Percentiles rank a stretch among this genome's conserved stretches.
Evolutionary conservation across 1,284 basidiomycete species (phyloP).

Genomic region (Rhodotorula sp.): DNA sequence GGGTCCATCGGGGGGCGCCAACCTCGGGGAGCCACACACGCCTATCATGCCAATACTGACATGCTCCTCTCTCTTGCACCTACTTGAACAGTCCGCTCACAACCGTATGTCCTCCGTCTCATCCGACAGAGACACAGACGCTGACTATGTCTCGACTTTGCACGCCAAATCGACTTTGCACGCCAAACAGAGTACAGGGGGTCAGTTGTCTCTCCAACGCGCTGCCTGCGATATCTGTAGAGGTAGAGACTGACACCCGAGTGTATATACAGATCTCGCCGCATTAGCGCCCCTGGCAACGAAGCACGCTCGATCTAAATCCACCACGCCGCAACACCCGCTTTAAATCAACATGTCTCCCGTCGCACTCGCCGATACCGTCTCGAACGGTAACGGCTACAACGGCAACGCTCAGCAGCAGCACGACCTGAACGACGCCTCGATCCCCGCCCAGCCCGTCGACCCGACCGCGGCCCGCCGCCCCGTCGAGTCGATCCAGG

Average conservation of each 20-base stretch:
- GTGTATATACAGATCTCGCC: not conserved
- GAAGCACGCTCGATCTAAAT: conserved; percentile 39
- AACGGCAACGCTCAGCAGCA: conserved; percentile 62
- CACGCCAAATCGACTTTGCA: too few relatives aligned
- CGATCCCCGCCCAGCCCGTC: conserved; percentile 48
- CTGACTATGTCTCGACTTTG: not conserved
- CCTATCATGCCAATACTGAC: not conserved
- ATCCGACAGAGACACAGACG: not conserved
- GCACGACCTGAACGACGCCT: conserved; percentile 39
- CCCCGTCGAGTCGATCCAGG: conserved; percentile 68
- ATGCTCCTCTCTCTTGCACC: not conserved
- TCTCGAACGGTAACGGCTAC: conserved; percentile 68
- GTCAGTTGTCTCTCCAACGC: not conserved
- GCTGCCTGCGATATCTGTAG: not conserved
- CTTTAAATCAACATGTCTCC: conserved; percentile 47
- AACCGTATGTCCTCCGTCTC: conserved; percentile 15
- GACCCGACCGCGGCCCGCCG: conserved; percentile 81
- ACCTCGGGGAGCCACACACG: not conserved
- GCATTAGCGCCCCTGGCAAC: conserved; percentile 17
- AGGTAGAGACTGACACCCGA: not conserved
- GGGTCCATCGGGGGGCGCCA: not conserved
- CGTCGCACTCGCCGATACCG: conserved; percentile 33
- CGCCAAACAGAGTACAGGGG: conserved; percentile 5
- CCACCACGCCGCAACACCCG: conserved; percentile 7
- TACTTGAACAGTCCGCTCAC: conserved; percentile 13